Evolutionary conservation across 257 asterid genomes (phyloP).

Genomic region (Coffea eugenioides): DNA sequence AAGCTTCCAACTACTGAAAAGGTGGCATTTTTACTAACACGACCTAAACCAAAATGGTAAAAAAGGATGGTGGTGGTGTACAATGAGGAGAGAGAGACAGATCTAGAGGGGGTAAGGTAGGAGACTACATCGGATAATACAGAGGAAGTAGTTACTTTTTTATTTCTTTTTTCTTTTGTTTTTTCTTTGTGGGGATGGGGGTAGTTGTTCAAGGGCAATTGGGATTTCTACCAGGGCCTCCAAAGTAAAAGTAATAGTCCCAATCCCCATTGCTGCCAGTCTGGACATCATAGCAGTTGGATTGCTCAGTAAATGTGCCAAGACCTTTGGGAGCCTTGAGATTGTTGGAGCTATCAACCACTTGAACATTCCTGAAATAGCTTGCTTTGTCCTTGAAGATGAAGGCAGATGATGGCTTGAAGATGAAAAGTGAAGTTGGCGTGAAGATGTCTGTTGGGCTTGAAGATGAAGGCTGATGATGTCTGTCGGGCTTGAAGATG

Average conservation of each 20-base stretch:
- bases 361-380: slow-evolving; percentile 82
- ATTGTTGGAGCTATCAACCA: slow-evolving; percentile 45
- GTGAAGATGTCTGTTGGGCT: too few species aligned
- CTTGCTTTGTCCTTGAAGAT: slow-evolving; percentile 50
- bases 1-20: slow-evolving; percentile 41
- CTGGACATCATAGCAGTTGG: slow-evolving; percentile 85
- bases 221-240: slow-evolving; percentile 32
- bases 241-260: slow-evolving; percentile 87
- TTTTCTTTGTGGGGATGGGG: too few species aligned
- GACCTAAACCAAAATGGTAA: slow-evolving; percentile 21
- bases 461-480: too few species aligned
- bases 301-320: slow-evolving; percentile 66
- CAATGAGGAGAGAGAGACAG: slow-evolving; percentile 11
- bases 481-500: too few species aligned
- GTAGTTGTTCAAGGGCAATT: too few species aligned
- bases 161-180: too few species aligned
- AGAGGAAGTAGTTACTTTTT: too few species aligned
- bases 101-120: slow-evolving; percentile 15
- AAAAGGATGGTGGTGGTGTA: slow-evolving; percentile 20
- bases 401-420: too few species aligned
- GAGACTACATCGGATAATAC: background rate
- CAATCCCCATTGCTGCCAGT: slow-evolving; percentile 74
- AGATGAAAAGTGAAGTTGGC: too few species aligned
- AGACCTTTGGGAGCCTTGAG: too few species aligned
- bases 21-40: slow-evolving; percentile 38